Evolutionary conservation across 2,329 filamentous ascomycete species (phyloP), one percentile per base, ranked within the genome.

Genomic region (Fusarium sp.): DNA sequence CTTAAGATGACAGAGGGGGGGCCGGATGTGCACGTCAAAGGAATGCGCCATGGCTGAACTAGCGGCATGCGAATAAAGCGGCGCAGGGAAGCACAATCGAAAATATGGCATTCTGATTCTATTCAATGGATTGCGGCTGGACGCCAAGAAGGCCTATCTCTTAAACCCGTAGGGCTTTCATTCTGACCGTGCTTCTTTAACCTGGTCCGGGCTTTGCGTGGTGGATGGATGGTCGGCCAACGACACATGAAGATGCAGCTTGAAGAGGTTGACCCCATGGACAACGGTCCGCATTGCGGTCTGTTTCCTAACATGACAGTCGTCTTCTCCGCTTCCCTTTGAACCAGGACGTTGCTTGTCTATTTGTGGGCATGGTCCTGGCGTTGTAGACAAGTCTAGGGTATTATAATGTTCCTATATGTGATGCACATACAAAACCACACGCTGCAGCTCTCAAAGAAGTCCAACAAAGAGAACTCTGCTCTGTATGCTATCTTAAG

Each of bases 171-270:
- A 37, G 58, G 49, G 53, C 52, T 46, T 45, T 44, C 46, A 57
- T 68, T 69, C 52, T 41, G 55, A 47, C 52, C 55, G 57, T 67
- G 62, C 59, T 66, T 70, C 56, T 62, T 65, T 55, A 58, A 62
- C 42, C 33, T 72, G 71, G 71, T 23, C 69, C 38, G 38, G 52
- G 69, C 63, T 44, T 40, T 64, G 62, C 49, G 47, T 49, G 50
- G 37, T 56, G 60, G 67, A 45, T 50, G 54, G 46, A 36, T 37
- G 28, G 23, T 57, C 68, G 69, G 71, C 57, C 66, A 72, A 73
- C 72, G 65, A 62, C 74, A 70, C 66, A 64, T 73, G 47, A 63
- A 69, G 65, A 69, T 74, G 69, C 73, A 74, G 70, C 65, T 72
- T 71, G 63, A 61, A 62, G 38, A 46, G 57, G 72, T 68, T 61